Base-by-base conservation (phyloP, 2,329 filamentous ascomycete species). In the Daldinia sp. region DNA sequence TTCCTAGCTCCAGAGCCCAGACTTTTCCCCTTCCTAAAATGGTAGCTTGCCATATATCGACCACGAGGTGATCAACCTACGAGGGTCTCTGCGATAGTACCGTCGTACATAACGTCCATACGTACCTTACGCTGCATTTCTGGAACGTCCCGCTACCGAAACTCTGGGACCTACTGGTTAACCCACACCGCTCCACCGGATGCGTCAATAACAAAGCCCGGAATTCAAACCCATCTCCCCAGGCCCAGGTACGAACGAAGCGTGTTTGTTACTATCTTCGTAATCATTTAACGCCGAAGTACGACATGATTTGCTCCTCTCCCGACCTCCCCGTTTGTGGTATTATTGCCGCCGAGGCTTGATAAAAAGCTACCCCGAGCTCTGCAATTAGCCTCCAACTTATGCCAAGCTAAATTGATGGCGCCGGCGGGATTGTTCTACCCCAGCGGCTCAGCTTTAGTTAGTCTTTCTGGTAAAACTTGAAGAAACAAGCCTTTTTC, bases 21-120 rank as follows among this genome's bases (percentile, higher is more conserved):
- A 15, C 49, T 39, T 39, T 15, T 4, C 13, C 17, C 21, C 29
- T 11, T 29, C 13, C 23, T 23, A n/a, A 5, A 30, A 47, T 55
- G 51, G 23, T 15, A 61, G 29, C 37, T 43, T 55, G 39, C 56
- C 51, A 41, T 63, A 58, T 43, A 52, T 55, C 37, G 17, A 35
- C 61, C 61, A 67, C 64, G 61, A 64, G 64, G 57, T 61, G 61
- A 64, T 66, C 61, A 50, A 23, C 60, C 52, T 41, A 30, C 29
- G 47, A 19, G 48, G 30, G 51, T 17, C 48, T 56, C 45, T 53
- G n/a, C 32, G 54, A 34, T 47, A 47, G 21, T 15, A 27, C 21
- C 27, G 15, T 15, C 27, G 19, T 41, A 43, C 43, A 13, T 49
- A n/a, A n/a, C n/a, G n/a, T n/a, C n/a, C n/a, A n/a, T n/a, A n/a